phyloP scores from a whole-genome alignment of 2,329 filamentous ascomycete genomes.

The Fusarium tjaetaba region DNA sequence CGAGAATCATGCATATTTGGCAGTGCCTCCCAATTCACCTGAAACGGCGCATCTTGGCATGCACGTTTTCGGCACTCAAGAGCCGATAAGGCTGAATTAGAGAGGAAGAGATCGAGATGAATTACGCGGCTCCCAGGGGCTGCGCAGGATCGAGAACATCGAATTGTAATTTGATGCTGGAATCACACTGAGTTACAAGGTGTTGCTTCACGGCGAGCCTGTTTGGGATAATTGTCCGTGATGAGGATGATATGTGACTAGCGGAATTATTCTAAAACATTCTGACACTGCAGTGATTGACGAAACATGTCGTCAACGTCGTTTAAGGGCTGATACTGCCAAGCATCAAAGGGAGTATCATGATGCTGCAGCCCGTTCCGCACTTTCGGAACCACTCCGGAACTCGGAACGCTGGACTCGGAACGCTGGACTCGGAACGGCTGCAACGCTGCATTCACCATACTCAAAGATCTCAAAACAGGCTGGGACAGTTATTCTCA shows the following conservation, averaged over 20 bases:
- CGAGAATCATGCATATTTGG: background rate
- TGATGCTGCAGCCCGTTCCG: background rate
- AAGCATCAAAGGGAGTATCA: background rate
- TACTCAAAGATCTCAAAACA: no score
- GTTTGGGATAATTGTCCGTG: background rate
- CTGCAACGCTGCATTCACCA: fast-evolving
- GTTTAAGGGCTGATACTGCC: background rate
- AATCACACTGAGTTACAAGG: background rate
- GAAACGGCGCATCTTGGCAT: background rate
- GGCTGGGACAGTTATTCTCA: fast-evolving
- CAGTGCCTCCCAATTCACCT: background rate
- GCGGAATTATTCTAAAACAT: background rate
- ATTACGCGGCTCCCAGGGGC: background rate
- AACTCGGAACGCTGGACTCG: background rate
- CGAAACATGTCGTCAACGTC: background rate
- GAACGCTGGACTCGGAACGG: background rate
- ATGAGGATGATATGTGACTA: background rate
- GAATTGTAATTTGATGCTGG: background rate
- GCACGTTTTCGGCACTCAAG: background rate
- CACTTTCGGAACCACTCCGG: background rate
- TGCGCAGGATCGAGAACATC: background rate
- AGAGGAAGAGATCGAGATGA: background rate
- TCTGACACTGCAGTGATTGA: background rate
- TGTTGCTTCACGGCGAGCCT: background rate
- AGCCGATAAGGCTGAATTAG: background rate